Evolutionary conservation across 345 rosid species (phyloP).

Genomic region (Hypericum perforatum): DNA sequence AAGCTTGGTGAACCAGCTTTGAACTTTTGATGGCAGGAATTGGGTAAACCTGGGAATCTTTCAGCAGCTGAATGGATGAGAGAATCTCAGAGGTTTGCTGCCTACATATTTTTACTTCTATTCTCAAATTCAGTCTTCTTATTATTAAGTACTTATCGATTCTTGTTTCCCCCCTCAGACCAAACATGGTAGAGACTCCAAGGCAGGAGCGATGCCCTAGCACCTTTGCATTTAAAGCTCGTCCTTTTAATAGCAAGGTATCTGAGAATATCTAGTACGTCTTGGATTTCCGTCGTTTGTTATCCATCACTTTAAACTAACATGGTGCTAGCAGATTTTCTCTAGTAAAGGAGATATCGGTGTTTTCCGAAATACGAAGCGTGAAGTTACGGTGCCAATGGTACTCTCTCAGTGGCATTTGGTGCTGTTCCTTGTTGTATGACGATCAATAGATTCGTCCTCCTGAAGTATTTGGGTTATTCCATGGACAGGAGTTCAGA

Average conservation of each 20-base stretch:
- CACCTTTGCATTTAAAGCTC: slow-evolving; percentile 49
- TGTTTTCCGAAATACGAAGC: slow-evolving; percentile 54
- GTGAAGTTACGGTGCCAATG: slow-evolving; percentile 68
- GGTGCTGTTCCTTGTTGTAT: slow-evolving; percentile 5
- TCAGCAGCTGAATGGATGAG: slow-evolving; percentile 33
- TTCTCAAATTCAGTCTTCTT: no score
- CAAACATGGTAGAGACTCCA: slow-evolving; percentile 27
- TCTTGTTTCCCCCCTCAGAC: slow-evolving; percentile 25
- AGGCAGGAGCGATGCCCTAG: slow-evolving; percentile 29
- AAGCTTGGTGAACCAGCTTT: no score
- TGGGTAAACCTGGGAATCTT: slow-evolving; percentile 27
- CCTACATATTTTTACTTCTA: background rate
- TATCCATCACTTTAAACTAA: no score
- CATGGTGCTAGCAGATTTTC: slow-evolving; percentile 39
- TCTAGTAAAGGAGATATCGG: slow-evolving; percentile 80
- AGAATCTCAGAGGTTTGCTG: slow-evolving; percentile 50
- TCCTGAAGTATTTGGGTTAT: background rate
- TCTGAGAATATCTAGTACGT: background rate
- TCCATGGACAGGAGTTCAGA: slow-evolving; percentile 53
- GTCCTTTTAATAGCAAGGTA: slow-evolving; percentile 69
- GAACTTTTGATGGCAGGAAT: slow-evolving; percentile 26
- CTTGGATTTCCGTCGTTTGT: no score
- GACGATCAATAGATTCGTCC: no score
- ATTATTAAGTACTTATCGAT: slow-evolving; percentile 1
- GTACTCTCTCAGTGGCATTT: slow-evolving; percentile 25